Percentiles rank a stretch among this genome's conserved stretches.
phyloP scores from a whole-genome alignment of 805 yeast species.

The Blastobotrys chiropterorum region DNA sequence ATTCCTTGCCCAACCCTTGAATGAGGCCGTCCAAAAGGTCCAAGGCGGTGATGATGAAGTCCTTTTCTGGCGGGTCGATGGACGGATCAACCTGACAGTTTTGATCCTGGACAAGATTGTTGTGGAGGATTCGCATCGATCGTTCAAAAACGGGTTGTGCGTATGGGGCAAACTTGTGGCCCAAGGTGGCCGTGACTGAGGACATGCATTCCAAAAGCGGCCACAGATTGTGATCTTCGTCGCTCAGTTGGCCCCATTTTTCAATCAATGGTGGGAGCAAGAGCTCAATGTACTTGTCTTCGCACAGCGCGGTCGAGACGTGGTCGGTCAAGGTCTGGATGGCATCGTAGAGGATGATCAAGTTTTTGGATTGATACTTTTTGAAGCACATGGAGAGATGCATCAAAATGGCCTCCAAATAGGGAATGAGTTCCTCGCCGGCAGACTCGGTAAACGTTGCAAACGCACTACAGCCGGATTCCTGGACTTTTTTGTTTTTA shows the following conservation, averaged over 20 bases:
- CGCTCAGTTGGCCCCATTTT: slow-evolving; percentile 72
- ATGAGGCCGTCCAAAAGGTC: slow-evolving; percentile 90
- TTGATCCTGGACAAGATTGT: slow-evolving; percentile 61
- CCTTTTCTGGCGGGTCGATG: slow-evolving; percentile 70
- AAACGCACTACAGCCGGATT: slow-evolving; percentile 84
- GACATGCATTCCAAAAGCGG: slow-evolving; percentile 91
- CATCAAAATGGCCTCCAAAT: slow-evolving; percentile 58
- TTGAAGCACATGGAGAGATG: slow-evolving; percentile 71
- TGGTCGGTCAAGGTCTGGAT: slow-evolving; percentile 84
- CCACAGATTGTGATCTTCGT: slow-evolving; percentile 82
- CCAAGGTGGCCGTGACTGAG: slow-evolving; percentile 79
- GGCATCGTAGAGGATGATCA: slow-evolving; percentile 81
- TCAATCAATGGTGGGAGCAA: slow-evolving; percentile 75
- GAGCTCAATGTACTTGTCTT: slow-evolving; percentile 50
- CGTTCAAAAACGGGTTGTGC: slow-evolving; percentile 82
- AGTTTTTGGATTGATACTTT: slow-evolving; percentile 73
- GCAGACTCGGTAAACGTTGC: slow-evolving; percentile 77
- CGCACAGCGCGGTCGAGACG: slow-evolving; percentile 50
- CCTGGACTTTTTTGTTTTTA: slow-evolving; percentile 87
- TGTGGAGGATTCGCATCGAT: slow-evolving; percentile 61
- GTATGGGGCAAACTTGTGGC: slow-evolving; percentile 79
- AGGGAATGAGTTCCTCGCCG: slow-evolving; percentile 55
- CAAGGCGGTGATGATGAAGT: slow-evolving; percentile 79
- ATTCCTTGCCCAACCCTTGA: slow-evolving; percentile 72
- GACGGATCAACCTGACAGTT: slow-evolving; percentile 57